Conservation (phyloP, 2,329 filamentous ascomycete species). For the Botrytis sinoallii region DNA sequence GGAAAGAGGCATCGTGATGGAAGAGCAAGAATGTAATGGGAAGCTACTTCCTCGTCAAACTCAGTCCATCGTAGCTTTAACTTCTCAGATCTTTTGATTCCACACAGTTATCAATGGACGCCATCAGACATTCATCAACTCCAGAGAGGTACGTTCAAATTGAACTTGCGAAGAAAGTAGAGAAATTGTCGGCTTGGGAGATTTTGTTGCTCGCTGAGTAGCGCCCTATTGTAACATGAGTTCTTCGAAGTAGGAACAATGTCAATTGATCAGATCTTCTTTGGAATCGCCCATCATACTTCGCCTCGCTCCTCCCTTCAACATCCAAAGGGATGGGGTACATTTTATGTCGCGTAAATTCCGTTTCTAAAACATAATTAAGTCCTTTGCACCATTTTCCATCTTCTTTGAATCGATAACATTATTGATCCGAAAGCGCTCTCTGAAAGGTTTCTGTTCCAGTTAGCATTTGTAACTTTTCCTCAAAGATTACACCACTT, state of each 20-base stretch:
- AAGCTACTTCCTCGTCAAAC: background rate
- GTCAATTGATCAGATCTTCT: background rate
- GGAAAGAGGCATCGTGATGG: background rate
- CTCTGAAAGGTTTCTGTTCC: rapidly evolving
- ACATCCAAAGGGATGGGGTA: background rate
- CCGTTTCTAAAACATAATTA: background rate
- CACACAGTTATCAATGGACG: background rate
- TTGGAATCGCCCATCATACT: background rate
- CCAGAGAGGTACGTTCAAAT: rapidly evolving
- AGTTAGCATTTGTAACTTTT: background rate
- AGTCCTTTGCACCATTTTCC: background rate
- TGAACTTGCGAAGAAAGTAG: background rate
- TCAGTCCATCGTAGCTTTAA: too few species aligned
- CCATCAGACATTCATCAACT: background rate
- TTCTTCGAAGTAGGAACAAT: background rate
- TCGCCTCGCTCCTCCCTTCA: background rate
- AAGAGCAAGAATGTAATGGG: too few species aligned
- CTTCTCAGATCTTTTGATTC: background rate
- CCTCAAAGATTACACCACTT: background rate
- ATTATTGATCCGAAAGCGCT: background rate
- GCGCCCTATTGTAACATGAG: background rate
- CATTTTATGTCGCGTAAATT: background rate
- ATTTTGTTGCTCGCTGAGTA: background rate
- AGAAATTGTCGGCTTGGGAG: background rate
- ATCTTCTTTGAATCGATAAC: background rate